Base-by-base conservation (phyloP, 768 basidiomycete genomes). In the Pleurotus tuber-regium region DNA sequence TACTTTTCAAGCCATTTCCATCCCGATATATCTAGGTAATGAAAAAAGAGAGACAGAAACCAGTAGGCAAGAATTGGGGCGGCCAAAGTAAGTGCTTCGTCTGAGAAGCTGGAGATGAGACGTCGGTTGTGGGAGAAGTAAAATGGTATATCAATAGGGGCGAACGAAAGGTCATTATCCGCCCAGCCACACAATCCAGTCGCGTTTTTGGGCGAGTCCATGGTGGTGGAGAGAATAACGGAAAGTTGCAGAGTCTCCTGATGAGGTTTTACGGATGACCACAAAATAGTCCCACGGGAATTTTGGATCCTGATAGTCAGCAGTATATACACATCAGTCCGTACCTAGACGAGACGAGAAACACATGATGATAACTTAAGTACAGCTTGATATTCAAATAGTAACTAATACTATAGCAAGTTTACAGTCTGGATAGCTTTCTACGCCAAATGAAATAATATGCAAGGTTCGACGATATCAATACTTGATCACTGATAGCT, bases 41-140 rank as follows among this genome's bases (percentile, higher is more conserved):
- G 86, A 72, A 97, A 98, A 65, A 89, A 66, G 43, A 87, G 70
- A 2, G 92, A 92, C 35, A 85, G 66, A 2, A 69, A 57, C 96
- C 97, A 99, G 73, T 98, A 98, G 3, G 82, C 83, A 50, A 88
- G 52, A 48, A 98, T 61, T 0, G 96, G 96, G 1, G 83, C 78
- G 3, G 82, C 74, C 40, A 96, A 73, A 14, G 90, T 79, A 21
- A 95, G 71, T 56, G 78, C 57, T 54, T 82, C 72, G 71, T 98
- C 96, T 1, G 87, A 76, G 44, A 95, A 55, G 28, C 71, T 65
- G 5, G 79, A 69, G 24, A 94, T 38, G 41, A 87, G 62, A 1
- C 70, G 64, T 14, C 71, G 67, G 23, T 74, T 69, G 30, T 68
- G 61, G 0, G 71, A 68, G 62, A 78, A 79, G 63, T 88, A 88